phyloP scores from a whole-genome alignment of 192 early-diverging fungal species.

The Linnemannia zychae region DNA sequence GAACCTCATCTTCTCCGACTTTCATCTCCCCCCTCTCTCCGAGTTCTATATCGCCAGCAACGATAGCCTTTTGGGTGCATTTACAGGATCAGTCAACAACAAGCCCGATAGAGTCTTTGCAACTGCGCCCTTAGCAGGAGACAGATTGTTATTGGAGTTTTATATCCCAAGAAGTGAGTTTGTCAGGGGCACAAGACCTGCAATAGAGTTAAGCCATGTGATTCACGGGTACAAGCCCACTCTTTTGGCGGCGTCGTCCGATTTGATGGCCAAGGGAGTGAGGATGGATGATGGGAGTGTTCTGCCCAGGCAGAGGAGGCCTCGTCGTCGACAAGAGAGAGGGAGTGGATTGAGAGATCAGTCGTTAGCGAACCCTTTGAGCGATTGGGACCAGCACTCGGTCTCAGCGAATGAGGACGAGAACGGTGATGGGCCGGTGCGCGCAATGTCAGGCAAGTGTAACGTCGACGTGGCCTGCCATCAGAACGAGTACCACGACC shows the following conservation, averaged over 20 bases:
- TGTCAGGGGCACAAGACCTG: conserved; percentile 20
- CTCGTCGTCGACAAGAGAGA: background rate
- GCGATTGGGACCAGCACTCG: background rate
- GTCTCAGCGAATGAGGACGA: background rate
- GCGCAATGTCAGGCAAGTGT: conserved; percentile 59
- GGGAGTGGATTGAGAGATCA: conserved; percentile 18
- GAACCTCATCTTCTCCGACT: conserved; percentile 62
- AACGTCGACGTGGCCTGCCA: conserved; percentile 61
- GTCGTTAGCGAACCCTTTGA: background rate
- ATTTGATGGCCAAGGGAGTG: conserved; percentile 21
- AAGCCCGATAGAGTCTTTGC: conserved; percentile 58
- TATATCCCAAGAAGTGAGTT: conserved; percentile 31
- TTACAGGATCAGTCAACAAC: conserved; percentile 56
- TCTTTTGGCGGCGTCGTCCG: conserved; percentile 27
- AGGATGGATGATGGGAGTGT: conserved; percentile 32
- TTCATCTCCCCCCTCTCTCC: conserved; percentile 41
- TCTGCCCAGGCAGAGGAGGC: background rate
- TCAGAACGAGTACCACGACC: conserved; percentile 42
- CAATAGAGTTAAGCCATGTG: conserved; percentile 48
- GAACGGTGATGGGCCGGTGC: background rate
- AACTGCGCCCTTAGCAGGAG: conserved; percentile 55
- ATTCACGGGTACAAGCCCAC: conserved; percentile 60
- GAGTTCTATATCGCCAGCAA: conserved; percentile 60
- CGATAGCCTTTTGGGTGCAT: conserved; percentile 46
- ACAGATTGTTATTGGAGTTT: conserved; percentile 50